Conservation (phyloP, 1,139 yeast species). For the Suhomyces guaymorum region DNA sequence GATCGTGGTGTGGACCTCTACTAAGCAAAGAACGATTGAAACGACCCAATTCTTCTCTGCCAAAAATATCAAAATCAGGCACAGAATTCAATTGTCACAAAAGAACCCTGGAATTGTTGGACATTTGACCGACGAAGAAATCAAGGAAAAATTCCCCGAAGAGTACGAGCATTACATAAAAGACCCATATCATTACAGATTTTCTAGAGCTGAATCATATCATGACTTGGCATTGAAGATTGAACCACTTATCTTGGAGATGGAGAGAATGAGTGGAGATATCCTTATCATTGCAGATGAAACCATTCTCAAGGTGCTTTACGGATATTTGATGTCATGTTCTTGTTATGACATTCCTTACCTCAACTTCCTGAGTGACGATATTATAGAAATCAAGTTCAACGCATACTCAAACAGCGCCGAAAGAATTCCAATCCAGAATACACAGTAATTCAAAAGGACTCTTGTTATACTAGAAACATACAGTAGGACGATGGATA, state of each 20-base stretch:
- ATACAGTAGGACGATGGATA: too few relatives aligned
- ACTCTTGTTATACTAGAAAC: too few relatives aligned
- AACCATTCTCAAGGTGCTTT: constrained; percentile 80
- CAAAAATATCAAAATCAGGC: constrained; percentile 56
- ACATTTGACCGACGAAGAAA: constrained; percentile 60
- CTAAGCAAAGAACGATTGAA: constrained; percentile 78
- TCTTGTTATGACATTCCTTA: constrained; percentile 83
- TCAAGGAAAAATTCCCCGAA: constrained; percentile 59
- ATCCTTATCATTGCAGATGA: constrained; percentile 91
- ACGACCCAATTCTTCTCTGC: constrained; percentile 69
- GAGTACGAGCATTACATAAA: constrained; percentile 65
- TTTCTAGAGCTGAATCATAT: constrained; percentile 89
- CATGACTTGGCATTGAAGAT: constrained; percentile 94
- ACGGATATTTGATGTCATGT: constrained; percentile 93
- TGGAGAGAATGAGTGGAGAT: constrained; percentile 90
- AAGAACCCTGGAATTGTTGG: constrained; percentile 90
- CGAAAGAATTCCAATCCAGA: constrained; percentile 41
- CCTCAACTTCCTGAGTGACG: constrained; percentile 74
- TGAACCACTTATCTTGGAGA: constrained; percentile 88
- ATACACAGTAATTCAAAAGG: too few relatives aligned
- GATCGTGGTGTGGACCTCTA: constrained; percentile 90
- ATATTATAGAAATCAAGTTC: constrained; percentile 82
- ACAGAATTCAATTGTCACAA: constrained; percentile 82
- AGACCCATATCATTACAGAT: constrained; percentile 93
- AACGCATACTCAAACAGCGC: constrained; percentile 85